Evolutionary conservation across 805 yeast genomes (phyloP).

Genomic region (Saccharomycodes ludwigii): DNA sequence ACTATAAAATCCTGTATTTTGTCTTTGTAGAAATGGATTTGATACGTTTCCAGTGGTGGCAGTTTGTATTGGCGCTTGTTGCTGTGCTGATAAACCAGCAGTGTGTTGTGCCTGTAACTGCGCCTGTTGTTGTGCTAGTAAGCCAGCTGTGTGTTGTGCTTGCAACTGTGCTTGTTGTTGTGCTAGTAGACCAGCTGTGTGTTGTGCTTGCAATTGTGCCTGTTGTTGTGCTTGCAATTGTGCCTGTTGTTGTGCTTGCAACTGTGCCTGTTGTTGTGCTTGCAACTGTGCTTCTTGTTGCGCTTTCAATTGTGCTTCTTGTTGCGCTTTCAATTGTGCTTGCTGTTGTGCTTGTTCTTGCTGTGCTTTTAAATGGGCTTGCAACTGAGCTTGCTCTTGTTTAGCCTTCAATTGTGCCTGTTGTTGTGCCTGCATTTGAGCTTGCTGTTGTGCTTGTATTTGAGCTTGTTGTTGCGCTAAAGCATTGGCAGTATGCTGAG

Average conservation of each 20-base stretch:
- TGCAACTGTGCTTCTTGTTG: constrained; percentile 1
- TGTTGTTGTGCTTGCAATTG: constrained; percentile 11
- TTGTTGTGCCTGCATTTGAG: constrained; percentile 4
- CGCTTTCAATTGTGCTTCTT: not conserved
- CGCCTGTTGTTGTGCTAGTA: constrained; percentile 6
- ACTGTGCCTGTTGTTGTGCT: constrained; percentile 5
- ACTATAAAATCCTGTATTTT: constrained; percentile 18
- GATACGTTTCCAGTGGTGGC: too few relatives aligned
- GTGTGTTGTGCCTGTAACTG: constrained; percentile 1
- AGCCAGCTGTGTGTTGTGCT: constrained; percentile 10
- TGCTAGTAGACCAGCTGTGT: constrained; percentile 10
- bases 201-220: constrained; percentile 9
- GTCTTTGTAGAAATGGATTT: constrained; percentile 10
- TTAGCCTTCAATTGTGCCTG: constrained; percentile 4
- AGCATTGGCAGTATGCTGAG: constrained; percentile 9
- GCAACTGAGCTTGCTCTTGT: constrained; percentile 9
- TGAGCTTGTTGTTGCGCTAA: constrained; percentile 15
- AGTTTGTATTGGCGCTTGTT: not conserved
- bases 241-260: constrained; percentile 7
- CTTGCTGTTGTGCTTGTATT: constrained; percentile 12
- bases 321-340: constrained; percentile 3
- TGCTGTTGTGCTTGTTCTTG: constrained; percentile 9
- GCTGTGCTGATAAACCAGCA: constrained; percentile 1
- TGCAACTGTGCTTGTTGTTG: constrained; percentile 16
- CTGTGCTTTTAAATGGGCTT: constrained; percentile 4